Conservation (phyloP, 192 early-diverging fungal genomes). For the Dimargaris xerosporica region DNA sequence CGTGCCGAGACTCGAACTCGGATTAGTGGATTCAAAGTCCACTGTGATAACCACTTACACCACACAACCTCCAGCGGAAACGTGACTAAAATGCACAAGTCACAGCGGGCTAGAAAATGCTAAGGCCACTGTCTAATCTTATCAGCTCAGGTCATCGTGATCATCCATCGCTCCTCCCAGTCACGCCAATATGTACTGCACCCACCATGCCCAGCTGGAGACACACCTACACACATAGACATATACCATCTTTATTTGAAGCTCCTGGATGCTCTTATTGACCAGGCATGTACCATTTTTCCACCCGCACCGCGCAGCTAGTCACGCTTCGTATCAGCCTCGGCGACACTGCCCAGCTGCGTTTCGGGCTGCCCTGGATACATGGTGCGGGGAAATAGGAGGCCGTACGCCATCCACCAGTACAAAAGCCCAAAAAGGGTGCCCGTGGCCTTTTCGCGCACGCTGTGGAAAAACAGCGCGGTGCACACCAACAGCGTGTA, state of each 20-base stretch:
- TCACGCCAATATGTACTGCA: too few species aligned
- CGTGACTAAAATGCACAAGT: too few species aligned
- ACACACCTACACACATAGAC: too few species aligned
- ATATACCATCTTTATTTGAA: too few species aligned
- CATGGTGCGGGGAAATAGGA: slow-evolving; percentile 2
- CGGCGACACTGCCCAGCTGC: not conserved
- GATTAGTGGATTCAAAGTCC: slow-evolving; percentile 21
- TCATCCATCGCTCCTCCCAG: too few species aligned
- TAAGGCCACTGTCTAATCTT: too few species aligned
- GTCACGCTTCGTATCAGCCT: not conserved
- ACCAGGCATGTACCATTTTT: too few species aligned
- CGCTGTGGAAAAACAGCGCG: slow-evolving; percentile 61
- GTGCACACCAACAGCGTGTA: slow-evolving; percentile 63
- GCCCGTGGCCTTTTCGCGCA: slow-evolving; percentile 51
- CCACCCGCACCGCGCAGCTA: too few species aligned
- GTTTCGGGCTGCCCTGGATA: slow-evolving; percentile 4
- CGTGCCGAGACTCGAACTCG: slow-evolving; percentile 20
- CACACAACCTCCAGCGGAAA: not conserved
- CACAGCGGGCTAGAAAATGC: too few species aligned
- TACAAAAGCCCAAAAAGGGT: slow-evolving; percentile 45
- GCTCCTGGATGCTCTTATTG: too few species aligned
- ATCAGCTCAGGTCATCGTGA: too few species aligned
- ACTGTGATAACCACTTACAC: slow-evolving; percentile 17
- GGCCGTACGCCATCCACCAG: slow-evolving; percentile 40
- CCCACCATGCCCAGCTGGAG: too few species aligned